phyloP scores from a whole-genome alignment of 139 green algal species.

The Micractinium sp. region DNA sequence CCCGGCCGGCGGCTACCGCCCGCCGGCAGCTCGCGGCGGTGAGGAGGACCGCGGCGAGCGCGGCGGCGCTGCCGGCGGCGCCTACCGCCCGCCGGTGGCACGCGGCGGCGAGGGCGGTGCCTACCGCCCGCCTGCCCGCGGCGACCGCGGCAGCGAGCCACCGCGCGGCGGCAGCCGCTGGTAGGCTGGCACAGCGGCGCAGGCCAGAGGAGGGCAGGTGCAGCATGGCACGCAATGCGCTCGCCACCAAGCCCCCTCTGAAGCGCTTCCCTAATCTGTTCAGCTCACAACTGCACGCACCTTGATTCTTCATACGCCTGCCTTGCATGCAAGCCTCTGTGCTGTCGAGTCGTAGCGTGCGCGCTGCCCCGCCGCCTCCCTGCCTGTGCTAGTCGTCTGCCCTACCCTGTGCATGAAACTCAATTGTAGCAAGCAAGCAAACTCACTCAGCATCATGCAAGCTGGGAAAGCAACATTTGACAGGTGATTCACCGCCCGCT shows the following conservation, averaged over 20 bases:
- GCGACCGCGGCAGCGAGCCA: neutral
- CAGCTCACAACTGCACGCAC: neutral
- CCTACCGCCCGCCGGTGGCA: slow-evolving; percentile 1
- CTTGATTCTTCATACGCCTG: no score
- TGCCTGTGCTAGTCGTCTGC: neutral
- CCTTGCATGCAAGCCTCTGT: neutral
- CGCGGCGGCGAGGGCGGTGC: neutral
- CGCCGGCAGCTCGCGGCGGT: neutral
- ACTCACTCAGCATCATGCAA: neutral
- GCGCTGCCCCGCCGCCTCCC: neutral
- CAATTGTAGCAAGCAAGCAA: neutral
- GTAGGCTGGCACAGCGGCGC: neutral
- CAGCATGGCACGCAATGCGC: neutral
- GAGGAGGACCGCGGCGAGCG: no score
- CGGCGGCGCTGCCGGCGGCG: neutral
- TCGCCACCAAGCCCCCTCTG: no score
- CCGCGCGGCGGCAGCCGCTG: slow-evolving; percentile 26
- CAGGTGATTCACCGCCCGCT: no score
- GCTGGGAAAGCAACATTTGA: no score
- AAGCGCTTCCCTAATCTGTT: neutral
- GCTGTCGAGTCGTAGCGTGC: neutral
- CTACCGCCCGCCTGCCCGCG: neutral
- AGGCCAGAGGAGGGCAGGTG: neutral
- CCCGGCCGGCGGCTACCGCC: slow-evolving; percentile 22
- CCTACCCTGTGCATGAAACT: neutral